These are phyloP conservation scores for Globisporangium splendens DNA, from an alignment of 352 stramenopile species.

Conservation along the genomic window DNA sequence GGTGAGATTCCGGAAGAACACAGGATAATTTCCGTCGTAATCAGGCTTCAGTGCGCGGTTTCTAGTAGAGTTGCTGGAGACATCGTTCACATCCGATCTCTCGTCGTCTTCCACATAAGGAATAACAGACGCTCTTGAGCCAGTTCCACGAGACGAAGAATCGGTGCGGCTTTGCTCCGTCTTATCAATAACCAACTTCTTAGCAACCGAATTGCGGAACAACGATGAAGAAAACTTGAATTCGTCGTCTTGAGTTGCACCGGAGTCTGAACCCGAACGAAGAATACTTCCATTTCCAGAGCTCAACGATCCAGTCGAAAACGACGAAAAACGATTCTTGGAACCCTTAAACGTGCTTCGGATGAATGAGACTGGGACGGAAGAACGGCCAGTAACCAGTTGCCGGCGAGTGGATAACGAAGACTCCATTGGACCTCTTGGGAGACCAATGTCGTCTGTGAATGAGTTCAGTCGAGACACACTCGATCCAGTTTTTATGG, in stretches of 20 bases:
- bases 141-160: slow-evolving; percentile 6
- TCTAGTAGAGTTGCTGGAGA: slow-evolving; percentile 16
- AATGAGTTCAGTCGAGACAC: slow-evolving; percentile 52
- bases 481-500: slow-evolving; percentile 49
- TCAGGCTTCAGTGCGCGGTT: slow-evolving; percentile 36
- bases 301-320: slow-evolving; percentile 22
- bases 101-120: slow-evolving; percentile 55
- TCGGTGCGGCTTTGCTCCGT: slow-evolving; percentile 21
- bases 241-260: slow-evolving; percentile 35
- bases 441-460: slow-evolving; percentile 67
- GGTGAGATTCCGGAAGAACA: slow-evolving; percentile 60
- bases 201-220: slow-evolving; percentile 48
- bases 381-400: slow-evolving; percentile 39
- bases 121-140: slow-evolving; percentile 50
- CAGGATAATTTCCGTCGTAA: slow-evolving; percentile 50
- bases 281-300: slow-evolving; percentile 15
- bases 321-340: slow-evolving; percentile 57
- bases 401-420: slow-evolving; percentile 54
- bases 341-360: slow-evolving; percentile 73
- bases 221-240: slow-evolving; percentile 67
- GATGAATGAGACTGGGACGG: slow-evolving; percentile 72
- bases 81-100: slow-evolving; percentile 19
- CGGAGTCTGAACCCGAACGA: slow-evolving; percentile 17
- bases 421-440: slow-evolving; percentile 51
- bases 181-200: slow-evolving; percentile 66